phyloP scores from a whole-genome alignment of 768 basidiomycete species.

The Cyclocybe aegerita region DNA sequence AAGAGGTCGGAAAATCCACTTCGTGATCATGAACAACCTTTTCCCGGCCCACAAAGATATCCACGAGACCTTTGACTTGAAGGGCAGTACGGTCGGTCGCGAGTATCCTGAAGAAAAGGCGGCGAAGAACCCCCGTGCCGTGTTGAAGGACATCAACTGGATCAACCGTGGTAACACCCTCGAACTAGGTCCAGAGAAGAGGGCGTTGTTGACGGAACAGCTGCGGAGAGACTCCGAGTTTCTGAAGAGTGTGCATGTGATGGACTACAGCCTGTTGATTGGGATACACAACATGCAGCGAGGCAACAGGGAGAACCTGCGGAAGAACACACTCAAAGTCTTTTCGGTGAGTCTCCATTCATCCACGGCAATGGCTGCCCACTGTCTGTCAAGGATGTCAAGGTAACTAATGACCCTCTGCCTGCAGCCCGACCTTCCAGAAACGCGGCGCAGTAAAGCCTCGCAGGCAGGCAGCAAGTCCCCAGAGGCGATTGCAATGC shows the following conservation, averaged over 20 bases:
- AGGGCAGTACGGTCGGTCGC: constrained; percentile 90
- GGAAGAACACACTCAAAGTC: constrained; percentile 88
- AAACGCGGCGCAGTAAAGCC: constrained; percentile 56
- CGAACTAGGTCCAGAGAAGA: constrained; percentile 95
- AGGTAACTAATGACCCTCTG: neutral
- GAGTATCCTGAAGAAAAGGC: constrained; percentile 84
- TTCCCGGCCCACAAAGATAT: constrained; percentile 97
- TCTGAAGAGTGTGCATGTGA: constrained; percentile 78
- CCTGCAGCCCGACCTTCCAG: constrained; percentile 66
- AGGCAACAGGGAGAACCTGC: constrained; percentile 89
- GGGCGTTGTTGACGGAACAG: constrained; percentile 89
- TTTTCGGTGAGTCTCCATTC: constrained; percentile 68
- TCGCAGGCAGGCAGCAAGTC: constrained; percentile 53
- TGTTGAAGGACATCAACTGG: constrained; percentile 97
- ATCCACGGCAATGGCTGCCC: neutral
- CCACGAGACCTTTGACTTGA: constrained; percentile 97
- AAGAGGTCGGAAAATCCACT: constrained; percentile 92
- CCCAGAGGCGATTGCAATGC: constrained; percentile 80
- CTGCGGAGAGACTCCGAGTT: constrained; percentile 85
- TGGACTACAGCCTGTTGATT: constrained; percentile 95
- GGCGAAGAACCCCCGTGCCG: constrained; percentile 79
- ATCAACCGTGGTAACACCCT: constrained; percentile 74
- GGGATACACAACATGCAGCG: constrained; percentile 91
- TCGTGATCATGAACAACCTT: constrained; percentile 99
- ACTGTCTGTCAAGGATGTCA: no score